phyloP scores from a whole-genome alignment of 441 rosid species.

The Biscutella laevigata region DNA sequence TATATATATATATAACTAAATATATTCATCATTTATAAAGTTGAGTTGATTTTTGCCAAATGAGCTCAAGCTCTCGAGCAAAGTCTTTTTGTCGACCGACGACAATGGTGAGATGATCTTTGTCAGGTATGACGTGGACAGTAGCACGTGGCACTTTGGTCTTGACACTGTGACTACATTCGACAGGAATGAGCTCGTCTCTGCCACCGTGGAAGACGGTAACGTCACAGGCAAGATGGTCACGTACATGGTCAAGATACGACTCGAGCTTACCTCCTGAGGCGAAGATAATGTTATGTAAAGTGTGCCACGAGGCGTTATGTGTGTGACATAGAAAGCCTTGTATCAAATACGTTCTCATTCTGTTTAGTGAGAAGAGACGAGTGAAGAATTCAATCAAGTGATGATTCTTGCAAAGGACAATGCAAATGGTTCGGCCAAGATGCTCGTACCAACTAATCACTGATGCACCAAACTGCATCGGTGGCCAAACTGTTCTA shows the following conservation, averaged over 20 bases:
- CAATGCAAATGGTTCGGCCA: conserved; percentile 57
- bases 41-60: conserved; percentile 46
- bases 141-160: conserved; percentile 53
- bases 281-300: conserved; percentile 89
- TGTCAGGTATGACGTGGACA: conserved; percentile 55
- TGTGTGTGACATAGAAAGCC: conserved; percentile 92
- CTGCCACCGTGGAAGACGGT: conserved; percentile 59
- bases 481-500: conserved; percentile 69
- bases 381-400: conserved; percentile 61
- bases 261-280: conserved; percentile 68
- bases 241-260: conserved; percentile 54
- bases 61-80: conserved; percentile 80
- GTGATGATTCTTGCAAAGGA: conserved; percentile 71
- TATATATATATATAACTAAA: neutral
- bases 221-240: conserved; percentile 51
- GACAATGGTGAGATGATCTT: conserved; percentile 87
- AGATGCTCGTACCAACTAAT: conserved; percentile 89
- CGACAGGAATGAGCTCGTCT: conserved; percentile 75
- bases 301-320: conserved; percentile 84
- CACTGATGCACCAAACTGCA: conserved; percentile 73
- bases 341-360: conserved; percentile 68
- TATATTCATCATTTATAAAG: no score
- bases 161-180: conserved; percentile 65
- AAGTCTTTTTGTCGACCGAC: conserved; percentile 73
- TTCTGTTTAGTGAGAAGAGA: conserved; percentile 68